Evolutionary conservation across 106 monocot genomes (phyloP).

Genomic region (Triglochin maritima): DNA sequence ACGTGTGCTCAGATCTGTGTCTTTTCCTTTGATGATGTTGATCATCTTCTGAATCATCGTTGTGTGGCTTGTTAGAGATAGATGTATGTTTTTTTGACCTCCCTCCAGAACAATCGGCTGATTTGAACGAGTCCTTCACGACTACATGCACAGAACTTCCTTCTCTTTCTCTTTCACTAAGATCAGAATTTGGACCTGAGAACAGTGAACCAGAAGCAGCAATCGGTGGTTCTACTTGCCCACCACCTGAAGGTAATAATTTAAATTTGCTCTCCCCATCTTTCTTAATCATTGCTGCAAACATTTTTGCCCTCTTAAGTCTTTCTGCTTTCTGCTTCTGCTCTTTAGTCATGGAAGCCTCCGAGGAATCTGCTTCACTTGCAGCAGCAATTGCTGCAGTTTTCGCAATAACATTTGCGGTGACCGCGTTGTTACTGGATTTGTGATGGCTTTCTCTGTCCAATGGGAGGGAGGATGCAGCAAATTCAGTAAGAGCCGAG

Average conservation of each 20-base stretch:
- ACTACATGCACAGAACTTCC: conserved; percentile 40
- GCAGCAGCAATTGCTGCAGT: conserved; percentile 54
- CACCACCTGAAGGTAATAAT: conserved; percentile 8
- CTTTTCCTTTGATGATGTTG: conserved; percentile 29
- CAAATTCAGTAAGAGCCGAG: not conserved
- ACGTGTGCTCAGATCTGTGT: conserved; percentile 26
- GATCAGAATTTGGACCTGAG: conserved; percentile 13
- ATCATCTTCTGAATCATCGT: conserved; percentile 17
- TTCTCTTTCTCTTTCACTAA: conserved; percentile 40
- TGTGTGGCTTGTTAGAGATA: conserved; percentile 9
- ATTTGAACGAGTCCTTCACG: conserved; percentile 10
- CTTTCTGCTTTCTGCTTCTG: conserved; percentile 91
- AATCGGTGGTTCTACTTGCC: conserved; percentile 7
- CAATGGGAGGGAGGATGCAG: conserved; percentile 3
- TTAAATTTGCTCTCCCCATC: conserved; percentile 14
- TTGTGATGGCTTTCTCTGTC: not conserved
- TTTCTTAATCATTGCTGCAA: conserved; percentile 71
- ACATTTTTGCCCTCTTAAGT: conserved; percentile 78
- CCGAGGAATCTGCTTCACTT: conserved; percentile 64
- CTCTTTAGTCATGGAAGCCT: conserved; percentile 53
- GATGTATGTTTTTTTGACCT: conserved; percentile 13
- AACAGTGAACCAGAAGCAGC: conserved; percentile 12
- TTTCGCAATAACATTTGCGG: conserved; percentile 63
- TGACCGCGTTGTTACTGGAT: conserved; percentile 22
- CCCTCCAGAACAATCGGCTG: conserved; percentile 2